A percentile compares a stretch with the other conserved stretches of the same genome.
Evolutionary conservation across 371 early-diverging fungal species (phyloP).

Genomic region (Capniomyces stellatus): DNA sequence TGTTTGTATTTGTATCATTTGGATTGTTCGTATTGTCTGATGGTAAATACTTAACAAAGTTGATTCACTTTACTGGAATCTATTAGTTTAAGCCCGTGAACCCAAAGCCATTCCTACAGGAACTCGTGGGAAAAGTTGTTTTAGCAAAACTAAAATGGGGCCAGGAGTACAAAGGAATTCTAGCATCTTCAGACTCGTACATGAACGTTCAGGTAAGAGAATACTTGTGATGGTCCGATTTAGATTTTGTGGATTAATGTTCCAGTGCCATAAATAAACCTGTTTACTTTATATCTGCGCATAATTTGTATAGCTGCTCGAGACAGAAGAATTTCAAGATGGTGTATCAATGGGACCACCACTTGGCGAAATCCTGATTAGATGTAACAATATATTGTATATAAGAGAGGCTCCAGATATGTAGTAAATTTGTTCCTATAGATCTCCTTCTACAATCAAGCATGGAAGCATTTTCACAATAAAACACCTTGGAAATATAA

Average conservation of each 20-base stretch:
- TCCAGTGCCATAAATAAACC: no score
- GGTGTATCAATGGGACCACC: constrained; percentile 66
- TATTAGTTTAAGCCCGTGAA: constrained; percentile 71
- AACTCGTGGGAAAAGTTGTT: constrained; percentile 79
- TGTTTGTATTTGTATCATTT: not conserved
- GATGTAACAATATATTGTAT: constrained; percentile 79
- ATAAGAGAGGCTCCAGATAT: constrained; percentile 36
- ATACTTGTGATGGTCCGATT: no score
- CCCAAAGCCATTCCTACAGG: constrained; percentile 89
- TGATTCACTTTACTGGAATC: not conserved
- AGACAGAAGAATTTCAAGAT: constrained; percentile 82
- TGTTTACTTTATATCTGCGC: no score
- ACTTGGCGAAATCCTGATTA: constrained; percentile 85
- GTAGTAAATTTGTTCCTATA: no score
- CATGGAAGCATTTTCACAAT: no score
- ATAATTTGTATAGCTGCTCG: constrained; percentile 27
- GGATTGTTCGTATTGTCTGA: not conserved
- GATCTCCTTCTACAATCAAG: no score
- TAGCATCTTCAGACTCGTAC: constrained; percentile 85
- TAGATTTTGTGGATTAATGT: no score
- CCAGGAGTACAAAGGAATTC: constrained; percentile 86
- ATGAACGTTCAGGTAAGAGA: constrained; percentile 89
- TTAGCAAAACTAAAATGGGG: constrained; percentile 95
- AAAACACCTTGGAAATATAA: no score
- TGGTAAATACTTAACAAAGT: not conserved